Percentiles rank a stretch among this genome's conserved stretches.
Evolutionary conservation across 2,329 filamentous ascomycete species (phyloP).

Genomic region (Pyricularia grisea): DNA sequence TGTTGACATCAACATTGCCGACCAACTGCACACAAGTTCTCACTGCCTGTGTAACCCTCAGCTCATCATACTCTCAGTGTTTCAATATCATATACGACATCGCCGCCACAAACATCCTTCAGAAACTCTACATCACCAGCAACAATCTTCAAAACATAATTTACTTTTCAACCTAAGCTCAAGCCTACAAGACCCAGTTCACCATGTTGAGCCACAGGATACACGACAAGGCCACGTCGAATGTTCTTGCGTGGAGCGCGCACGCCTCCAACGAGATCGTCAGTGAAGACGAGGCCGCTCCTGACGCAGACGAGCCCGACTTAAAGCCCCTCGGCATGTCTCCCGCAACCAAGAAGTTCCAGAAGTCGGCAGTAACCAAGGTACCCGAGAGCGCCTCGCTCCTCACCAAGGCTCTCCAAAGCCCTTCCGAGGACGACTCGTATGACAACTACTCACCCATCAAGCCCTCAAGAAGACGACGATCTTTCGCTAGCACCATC

Average conservation of each 20-base stretch:
- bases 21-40: not conserved
- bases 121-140: not conserved
- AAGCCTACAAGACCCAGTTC: not conserved
- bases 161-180: not conserved
- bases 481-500: slow-evolving; percentile 69
- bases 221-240: slow-evolving; percentile 21
- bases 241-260: slow-evolving; percentile 35
- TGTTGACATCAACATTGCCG: not conserved
- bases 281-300: slow-evolving; percentile 50
- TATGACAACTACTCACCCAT: slow-evolving; percentile 26
- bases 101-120: not conserved
- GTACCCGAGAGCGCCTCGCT: slow-evolving; percentile 61
- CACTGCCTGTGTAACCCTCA: not conserved
- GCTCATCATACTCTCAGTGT: not conserved
- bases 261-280: slow-evolving; percentile 24
- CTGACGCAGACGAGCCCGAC: slow-evolving; percentile 86
- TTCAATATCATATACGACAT: not conserved
- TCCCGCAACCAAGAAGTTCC: slow-evolving; percentile 28
- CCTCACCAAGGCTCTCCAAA: slow-evolving; percentile 74
- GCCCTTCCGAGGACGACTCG: slow-evolving; percentile 49
- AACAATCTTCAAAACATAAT: not conserved
- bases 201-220: not conserved
- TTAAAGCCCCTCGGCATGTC: slow-evolving; percentile 16
- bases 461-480: slow-evolving; percentile 31
- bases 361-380: slow-evolving; percentile 35